Base-by-base conservation (phyloP, 2,329 filamentous ascomycete species). In the Ilyonectria destructans region DNA sequence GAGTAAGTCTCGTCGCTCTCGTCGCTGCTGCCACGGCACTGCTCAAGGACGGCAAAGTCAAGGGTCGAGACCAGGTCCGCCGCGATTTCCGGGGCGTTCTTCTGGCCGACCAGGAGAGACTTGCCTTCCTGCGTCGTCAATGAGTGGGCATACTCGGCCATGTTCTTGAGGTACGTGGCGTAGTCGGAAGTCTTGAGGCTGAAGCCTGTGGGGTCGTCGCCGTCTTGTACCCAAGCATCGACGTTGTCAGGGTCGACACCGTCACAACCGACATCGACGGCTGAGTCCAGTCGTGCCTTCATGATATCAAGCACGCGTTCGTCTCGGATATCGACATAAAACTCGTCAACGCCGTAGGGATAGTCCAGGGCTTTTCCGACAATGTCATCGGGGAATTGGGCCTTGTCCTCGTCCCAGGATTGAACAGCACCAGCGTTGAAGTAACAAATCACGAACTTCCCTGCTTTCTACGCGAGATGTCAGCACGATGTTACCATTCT, bases 11-110 rank as follows among this genome's bases (percentile, higher is more conserved):
- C 63, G 52, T 69, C 71, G 10, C 49, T 40, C 35, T 63, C 61
- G 33, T 73, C 62, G 48, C 68, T 72, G 56, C 70, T 75, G 45
- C 77, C 74, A 33, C 76, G 69, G 65, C 77, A 84, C 72, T 81
- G 73, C 69, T 84, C 70, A 72, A 83, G 70, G 67, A 83, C 71
- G 33, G 78, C 78, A 65, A 80, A 80, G 67, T 80, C 79, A 21
- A 79, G 73, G n/a, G 63, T 58, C 26, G 65, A 68, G 29, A 73
- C 70, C 4, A 80, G 73, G 29, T 71, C 58, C 2, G 67, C 29
- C 21, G 77, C 74, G 37, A 80, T 74, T 29, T 75, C 71, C 3
- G 73, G 71, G 8, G 78, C 77, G 57, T 80, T 80, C 72, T 80
- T 80, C 56, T 80, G 79, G n/a, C 79, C 78, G 26, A 80, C 67